These are phyloP conservation scores for Moelleriella libera DNA, from an alignment of 2,329 filamentous ascomycete species.

Conservation along the genomic window DNA sequence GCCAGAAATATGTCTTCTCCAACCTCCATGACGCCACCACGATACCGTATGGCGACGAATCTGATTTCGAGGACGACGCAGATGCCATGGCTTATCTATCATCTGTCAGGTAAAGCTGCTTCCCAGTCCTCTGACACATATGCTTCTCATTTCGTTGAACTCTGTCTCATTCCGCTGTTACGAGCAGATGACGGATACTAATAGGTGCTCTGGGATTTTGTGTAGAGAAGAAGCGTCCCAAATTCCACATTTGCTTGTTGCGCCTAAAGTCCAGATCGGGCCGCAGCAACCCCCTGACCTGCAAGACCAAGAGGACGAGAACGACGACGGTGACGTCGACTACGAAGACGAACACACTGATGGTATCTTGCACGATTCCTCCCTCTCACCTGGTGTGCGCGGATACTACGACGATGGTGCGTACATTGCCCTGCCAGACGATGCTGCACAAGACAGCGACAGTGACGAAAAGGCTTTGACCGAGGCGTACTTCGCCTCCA, in stretches of 20 bases:
- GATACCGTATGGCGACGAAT: slow-evolving; percentile 35
- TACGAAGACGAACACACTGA: slow-evolving; percentile 8
- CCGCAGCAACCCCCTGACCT: slow-evolving; percentile 31
- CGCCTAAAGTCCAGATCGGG: slow-evolving; percentile 38
- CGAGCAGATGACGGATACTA: slow-evolving; percentile 7
- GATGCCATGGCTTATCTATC: slow-evolving; percentile 58
- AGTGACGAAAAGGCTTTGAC: slow-evolving; percentile 31
- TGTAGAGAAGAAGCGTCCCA: slow-evolving; percentile 58
- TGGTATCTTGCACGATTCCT: slow-evolving; percentile 14
- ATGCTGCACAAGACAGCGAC: slow-evolving; percentile 11
- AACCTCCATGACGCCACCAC: slow-evolving; percentile 37
- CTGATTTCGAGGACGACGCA: slow-evolving; percentile 52
- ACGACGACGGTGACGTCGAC: slow-evolving; percentile 19
- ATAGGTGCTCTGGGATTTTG: slow-evolving; percentile 27
- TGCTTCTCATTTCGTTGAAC: slow-evolving; percentile 1
- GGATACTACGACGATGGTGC: slow-evolving; percentile 68
- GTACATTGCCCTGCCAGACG: slow-evolving; percentile 49
- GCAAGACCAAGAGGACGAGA: slow-evolving; percentile 15
- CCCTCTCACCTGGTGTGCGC: slow-evolving; percentile 37
- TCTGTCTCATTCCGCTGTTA: background rate
- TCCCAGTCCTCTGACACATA: background rate
- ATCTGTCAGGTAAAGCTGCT: slow-evolving; percentile 47
- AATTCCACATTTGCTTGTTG: slow-evolving; percentile 59
- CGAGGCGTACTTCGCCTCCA: slow-evolving; percentile 51
- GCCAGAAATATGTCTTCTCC: slow-evolving; percentile 59